These are phyloP conservation scores for Fusarium mundagurra DNA, from an alignment of 2,329 filamentous ascomycete genomes.

Conservation along the genomic window DNA sequence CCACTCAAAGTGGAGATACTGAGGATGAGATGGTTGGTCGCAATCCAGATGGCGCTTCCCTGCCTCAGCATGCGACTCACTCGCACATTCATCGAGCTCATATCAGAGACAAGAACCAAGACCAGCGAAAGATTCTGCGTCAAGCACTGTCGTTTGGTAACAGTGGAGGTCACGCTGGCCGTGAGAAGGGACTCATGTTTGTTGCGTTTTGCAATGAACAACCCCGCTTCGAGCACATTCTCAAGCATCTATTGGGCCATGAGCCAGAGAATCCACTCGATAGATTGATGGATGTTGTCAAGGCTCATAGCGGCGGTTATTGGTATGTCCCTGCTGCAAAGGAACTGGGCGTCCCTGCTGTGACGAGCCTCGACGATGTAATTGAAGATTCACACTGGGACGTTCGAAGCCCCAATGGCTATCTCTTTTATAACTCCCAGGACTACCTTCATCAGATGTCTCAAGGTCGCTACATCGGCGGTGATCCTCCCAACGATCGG, in stretches of 20 bases:
- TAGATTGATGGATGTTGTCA: background rate
- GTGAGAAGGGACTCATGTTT: background rate
- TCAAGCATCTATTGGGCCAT: background rate
- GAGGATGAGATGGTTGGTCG: background rate
- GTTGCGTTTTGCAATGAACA: background rate
- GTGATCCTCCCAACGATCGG: background rate
- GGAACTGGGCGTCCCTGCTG: background rate
- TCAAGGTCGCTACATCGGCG: background rate
- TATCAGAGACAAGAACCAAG: background rate
- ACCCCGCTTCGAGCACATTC: background rate
- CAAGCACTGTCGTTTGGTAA: background rate
- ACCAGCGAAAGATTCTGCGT: background rate
- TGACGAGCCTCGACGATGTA: background rate
- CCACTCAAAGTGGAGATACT: background rate
- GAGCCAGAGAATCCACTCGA: background rate
- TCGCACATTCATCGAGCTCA: background rate
- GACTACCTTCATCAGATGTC: background rate
- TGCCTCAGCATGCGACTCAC: background rate
- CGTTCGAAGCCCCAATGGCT: background rate
- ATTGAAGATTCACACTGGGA: background rate
- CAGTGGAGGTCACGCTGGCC: background rate
- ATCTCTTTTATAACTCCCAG: background rate
- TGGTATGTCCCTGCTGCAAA: background rate
- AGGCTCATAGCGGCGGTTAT: background rate
- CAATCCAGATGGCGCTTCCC: background rate